Evolutionary conservation across 805 yeast species (phyloP), one percentile per base, ranked within the genome.

Genomic region (Candida argentea): DNA sequence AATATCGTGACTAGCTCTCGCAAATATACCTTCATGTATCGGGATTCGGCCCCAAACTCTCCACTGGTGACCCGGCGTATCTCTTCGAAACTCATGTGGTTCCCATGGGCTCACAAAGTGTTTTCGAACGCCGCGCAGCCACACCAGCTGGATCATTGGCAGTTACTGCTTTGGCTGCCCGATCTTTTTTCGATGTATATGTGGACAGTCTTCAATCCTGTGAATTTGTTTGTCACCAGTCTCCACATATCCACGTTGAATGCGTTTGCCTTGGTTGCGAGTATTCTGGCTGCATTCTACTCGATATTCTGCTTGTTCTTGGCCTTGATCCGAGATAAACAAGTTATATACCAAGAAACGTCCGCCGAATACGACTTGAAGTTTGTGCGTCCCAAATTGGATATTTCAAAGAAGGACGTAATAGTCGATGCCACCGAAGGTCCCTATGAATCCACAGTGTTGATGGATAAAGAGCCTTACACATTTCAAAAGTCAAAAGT

Each of bases 151-250:
- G 54, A 55, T 13, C 63, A 65, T 19, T 78, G 79, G 72, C 67
- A 70, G 32, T 46, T 81, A 23, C 55, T 52, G 12, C 67, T 78
- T 27, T 81, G 93, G 93, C 58, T 61, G 24, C 89, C 89, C 0
- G 65, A 78, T 0, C 60, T 60, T 36, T 75, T 77, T 44, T 63
- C 63, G 18, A 55, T 78, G 5, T 52, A 58, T 26, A 39, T 79
- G 2, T 61, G 70, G 16, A 57, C 70, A 3, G 49, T 70, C 2
- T 74, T 73, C 36, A 74, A 83, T 5, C 91, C 93, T 0, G 44
- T 73, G 6, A 67, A 64, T 26, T 37, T 71, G 6, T 29, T 63
- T 3, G 50, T 67, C 5, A 22, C 37, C n/a, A 49, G 73, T 30
- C 16, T 42, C 15, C 59, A 66, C 11, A 8, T 27, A 4, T 24